phyloP scores from a whole-genome alignment of 129 eudicot species.

The Flaveria trinervia region DNA sequence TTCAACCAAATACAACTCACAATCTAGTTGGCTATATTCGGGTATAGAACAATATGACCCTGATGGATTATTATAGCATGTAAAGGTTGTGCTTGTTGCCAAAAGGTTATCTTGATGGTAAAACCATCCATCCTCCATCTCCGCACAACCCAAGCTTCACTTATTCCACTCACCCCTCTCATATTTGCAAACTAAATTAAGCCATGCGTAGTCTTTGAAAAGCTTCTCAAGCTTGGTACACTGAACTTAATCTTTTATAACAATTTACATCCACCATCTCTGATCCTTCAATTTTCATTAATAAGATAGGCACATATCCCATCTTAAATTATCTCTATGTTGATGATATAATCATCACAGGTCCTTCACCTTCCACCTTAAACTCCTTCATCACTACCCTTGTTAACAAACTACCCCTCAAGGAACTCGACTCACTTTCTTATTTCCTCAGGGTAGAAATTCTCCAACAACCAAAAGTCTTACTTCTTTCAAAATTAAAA shows the following conservation, averaged over 20 bases:
- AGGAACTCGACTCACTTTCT: neutral
- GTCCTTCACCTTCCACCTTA: neutral
- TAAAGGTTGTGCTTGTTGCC: neutral
- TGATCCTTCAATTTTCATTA: neutral
- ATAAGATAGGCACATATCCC: too few species aligned
- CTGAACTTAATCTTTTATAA: neutral
- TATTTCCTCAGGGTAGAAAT: neutral
- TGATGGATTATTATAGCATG: too few species aligned
- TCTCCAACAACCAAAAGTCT: neutral
- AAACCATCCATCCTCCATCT: neutral
- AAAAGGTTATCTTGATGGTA: neutral
- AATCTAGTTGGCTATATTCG: neutral
- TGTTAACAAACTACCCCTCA: neutral
- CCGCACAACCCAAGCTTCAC: neutral
- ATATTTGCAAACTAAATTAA: neutral
- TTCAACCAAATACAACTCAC: neutral
- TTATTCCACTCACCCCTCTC: neutral
- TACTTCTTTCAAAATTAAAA: neutral
- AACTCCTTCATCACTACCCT: neutral
- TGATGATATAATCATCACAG: too few species aligned
- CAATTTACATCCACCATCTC: neutral
- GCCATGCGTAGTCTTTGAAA: neutral
- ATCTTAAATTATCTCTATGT: neutral
- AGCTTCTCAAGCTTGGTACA: neutral
- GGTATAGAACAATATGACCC: neutral